Evolutionary conservation across 2,329 filamentous ascomycete species (phyloP).

Genomic region (Arachnomyces sp.): DNA sequence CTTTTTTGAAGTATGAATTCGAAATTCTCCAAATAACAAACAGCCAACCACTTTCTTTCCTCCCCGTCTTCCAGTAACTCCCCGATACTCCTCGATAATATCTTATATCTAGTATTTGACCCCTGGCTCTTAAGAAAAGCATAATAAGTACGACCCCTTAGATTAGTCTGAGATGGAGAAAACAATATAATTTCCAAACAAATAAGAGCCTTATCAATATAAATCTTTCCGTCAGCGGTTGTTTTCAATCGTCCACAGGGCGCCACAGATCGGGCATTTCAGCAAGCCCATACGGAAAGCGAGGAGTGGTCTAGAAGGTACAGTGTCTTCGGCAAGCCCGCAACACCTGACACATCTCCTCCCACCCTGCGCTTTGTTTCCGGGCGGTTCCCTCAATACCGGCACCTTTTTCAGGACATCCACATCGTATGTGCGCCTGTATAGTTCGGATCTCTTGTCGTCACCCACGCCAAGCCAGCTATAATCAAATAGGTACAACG

Average conservation of each 20-base stretch:
- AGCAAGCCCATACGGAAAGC: constrained; percentile 31
- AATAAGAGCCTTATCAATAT: too few relatives aligned
- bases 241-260: constrained; percentile 32
- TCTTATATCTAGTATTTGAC: too few relatives aligned
- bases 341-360: constrained; percentile 54
- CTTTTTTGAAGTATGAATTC: too few relatives aligned
- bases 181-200: too few relatives aligned
- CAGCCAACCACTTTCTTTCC: too few relatives aligned
- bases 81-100: too few relatives aligned
- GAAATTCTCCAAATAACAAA: too few relatives aligned
- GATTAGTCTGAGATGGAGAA: too few relatives aligned
- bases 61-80: too few relatives aligned
- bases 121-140: too few relatives aligned
- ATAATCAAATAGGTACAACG: constrained; percentile 67
- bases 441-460: constrained; percentile 50
- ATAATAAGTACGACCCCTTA: too few relatives aligned
- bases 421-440: constrained; percentile 53
- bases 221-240: too few relatives aligned
- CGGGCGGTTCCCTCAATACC: constrained; percentile 2
- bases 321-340: constrained; percentile 57
- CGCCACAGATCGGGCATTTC: constrained; percentile 34
- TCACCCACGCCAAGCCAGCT: constrained; percentile 60
- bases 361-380: constrained; percentile 11
- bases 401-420: constrained; percentile 49
- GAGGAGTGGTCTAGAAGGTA: constrained; percentile 27